Evolutionary conservation across 331 rosid species (phyloP).

Genomic region (Phaseolus coccineus): DNA sequence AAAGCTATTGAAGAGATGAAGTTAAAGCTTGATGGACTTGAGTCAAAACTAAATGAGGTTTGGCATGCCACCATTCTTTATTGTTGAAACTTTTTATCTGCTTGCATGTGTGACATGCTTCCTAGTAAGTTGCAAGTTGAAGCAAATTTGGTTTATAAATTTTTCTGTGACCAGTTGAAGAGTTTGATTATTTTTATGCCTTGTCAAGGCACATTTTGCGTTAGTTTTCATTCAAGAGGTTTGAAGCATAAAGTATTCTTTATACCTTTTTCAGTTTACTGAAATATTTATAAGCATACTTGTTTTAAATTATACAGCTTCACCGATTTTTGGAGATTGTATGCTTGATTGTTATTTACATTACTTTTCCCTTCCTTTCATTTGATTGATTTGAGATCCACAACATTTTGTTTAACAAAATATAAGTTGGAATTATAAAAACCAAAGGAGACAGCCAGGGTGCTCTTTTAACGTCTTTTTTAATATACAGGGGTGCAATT

Average conservation of each 20-base stretch:
- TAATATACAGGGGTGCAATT: constrained; percentile 1
- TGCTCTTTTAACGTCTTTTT: not conserved
- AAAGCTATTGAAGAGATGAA: constrained; percentile 76
- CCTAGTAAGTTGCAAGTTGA: constrained; percentile 36
- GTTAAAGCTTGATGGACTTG: constrained; percentile 69
- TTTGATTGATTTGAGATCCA: constrained; percentile 35
- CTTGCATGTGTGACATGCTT: constrained; percentile 33
- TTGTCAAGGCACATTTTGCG: constrained; percentile 6
- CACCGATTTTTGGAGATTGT: constrained; percentile 13
- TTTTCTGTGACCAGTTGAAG: constrained; percentile 26
- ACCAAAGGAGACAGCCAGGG: constrained; percentile 8
- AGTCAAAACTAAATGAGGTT: constrained; percentile 85
- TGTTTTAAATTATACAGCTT: constrained; percentile 25
- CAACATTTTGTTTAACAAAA: constrained; percentile 12
- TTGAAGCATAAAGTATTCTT: constrained; percentile 25
- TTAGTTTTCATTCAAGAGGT: constrained; percentile 2
- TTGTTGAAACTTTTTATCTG: constrained; percentile 25
- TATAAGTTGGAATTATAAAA: constrained; percentile 34
- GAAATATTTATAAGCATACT: not conserved
- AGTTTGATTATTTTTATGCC: constrained; percentile 32
- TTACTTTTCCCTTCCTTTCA: constrained; percentile 31
- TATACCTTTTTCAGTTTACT: constrained; percentile 10
- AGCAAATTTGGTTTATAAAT: constrained; percentile 28
- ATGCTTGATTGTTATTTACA: constrained; percentile 8
- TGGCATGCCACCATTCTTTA: constrained; percentile 42